Evolutionary conservation across 2,329 filamentous ascomycete genomes (phyloP), one percentile per base, ranked within the genome.

Genomic region (Elsinoe ampelina): DNA sequence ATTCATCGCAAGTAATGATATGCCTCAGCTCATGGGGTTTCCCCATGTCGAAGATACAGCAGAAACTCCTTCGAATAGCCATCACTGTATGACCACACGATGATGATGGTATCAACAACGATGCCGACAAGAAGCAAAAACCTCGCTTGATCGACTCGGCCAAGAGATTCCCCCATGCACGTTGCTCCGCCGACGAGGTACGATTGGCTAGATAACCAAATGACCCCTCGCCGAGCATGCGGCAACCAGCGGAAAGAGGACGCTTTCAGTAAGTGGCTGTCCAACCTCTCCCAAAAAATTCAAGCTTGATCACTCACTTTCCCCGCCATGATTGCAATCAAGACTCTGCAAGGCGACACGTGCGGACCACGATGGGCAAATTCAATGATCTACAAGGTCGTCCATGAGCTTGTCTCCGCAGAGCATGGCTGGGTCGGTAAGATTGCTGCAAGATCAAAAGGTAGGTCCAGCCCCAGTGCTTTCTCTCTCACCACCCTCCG

Each of bases 251-350:
- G 48, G 48, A 32, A 47, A 26, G 43, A 30, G 43, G 10, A 32
- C 43, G 43, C 47, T 34, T 51, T 51, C 47, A 35, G 47, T 51
- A 34, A 51, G 47, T 51, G 47, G 47, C 47, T 34, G 26, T 19
- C 15, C 26, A 19, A 51, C 26, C 26, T 51, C 47, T 51, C 22
- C 26, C 22, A 26, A 35, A 47, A 47, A 47, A 17, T 26, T 47
- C 12, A 19, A 47, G 43, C 19, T 42, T 26, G 22, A 26, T 26
- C 22, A 26, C 22, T 26, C 22, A 26, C 22, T 26, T 30, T 35
- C 47, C 47, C 47, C 47, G 47, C 47, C 26, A 47, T 32, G 19
- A 32, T 48, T 48, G 43, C 43, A 48, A 48, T 48, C 48, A 52
- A 30, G 34, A 52, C 48, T 26, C 48, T 38, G 13, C 32, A 17